Evolutionary conservation across 1,139 yeast species (phyloP), one percentile per base, ranked within the genome.

Genomic region (Citeromyces siamensis): DNA sequence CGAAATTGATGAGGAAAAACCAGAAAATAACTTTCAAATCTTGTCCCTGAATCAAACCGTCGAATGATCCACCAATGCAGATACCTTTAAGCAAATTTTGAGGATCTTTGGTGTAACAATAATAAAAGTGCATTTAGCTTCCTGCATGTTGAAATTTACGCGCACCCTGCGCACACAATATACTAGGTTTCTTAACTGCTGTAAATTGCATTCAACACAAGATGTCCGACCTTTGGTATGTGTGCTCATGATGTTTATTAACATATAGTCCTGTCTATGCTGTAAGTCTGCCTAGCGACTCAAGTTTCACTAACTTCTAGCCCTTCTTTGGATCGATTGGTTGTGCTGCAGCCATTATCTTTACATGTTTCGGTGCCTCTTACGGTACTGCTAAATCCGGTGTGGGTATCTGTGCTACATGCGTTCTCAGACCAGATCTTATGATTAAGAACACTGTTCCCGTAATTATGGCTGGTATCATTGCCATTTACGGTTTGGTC

Each of bases 371-470:
- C 55, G 99, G 99, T 69, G 97, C 99, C 50, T 90, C 97, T 39
- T 86, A 88, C 61, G 99, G 98, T 70, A 93, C 98, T 48, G 99
- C 99, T 56, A 93, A 93, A 67, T 82, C 95, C 32, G 99, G 99
- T 66, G 94, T 90, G 46, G 98, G 99, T 76, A 88, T 93, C 58
- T 86, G 96, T 68, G 98, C 95, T 58, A 86, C 96, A 49, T 84
- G 95, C 64, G 95, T 88, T 44, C 71, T 90, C 60, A 83, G 96
- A 74, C 98, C 98, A 46, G 97, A 90, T 60, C 72, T 85, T 61
- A 74, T 81, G 64, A 94, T 86, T 49, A 82, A 75, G 63, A 80
- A 77, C 62, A 77, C 83, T 55, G 93, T 93, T 47, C 98, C 98
- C 44, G 98, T 93, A 50, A 81, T 93, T 66, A 88, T 93, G 96